These are phyloP conservation scores for Mallotus repandus DNA, from an alignment of 441 rosid genomes.

Conservation along the genomic window DNA sequence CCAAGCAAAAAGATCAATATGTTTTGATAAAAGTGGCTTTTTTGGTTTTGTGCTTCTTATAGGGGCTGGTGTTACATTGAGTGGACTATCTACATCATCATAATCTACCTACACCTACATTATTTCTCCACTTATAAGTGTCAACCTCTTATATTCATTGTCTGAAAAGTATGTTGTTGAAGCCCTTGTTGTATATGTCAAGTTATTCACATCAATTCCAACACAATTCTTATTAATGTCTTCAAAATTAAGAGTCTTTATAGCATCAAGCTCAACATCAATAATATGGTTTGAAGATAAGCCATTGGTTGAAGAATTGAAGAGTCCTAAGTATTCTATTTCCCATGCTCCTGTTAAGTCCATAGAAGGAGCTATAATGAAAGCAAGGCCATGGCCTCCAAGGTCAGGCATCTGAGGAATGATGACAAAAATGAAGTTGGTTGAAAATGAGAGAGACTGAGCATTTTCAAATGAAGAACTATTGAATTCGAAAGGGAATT, in stretches of 20 bases:
- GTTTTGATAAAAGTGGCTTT: constrained; percentile 46
- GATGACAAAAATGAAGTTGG: constrained; percentile 50
- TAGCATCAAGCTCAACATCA: constrained; percentile 59
- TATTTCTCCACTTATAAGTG: constrained; percentile 37
- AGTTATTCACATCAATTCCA: constrained; percentile 55
- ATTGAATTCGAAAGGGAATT: constrained; percentile 40
- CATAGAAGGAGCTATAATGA: constrained; percentile 43
- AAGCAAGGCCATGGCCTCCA: constrained; percentile 62
- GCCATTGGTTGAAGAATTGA: constrained; percentile 35
- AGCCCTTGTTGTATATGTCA: constrained; percentile 38
- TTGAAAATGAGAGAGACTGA: constrained; percentile 51
- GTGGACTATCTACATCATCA: constrained; percentile 24
- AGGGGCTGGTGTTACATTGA: constrained; percentile 58
- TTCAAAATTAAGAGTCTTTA: constrained; percentile 18
- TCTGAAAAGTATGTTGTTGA: constrained; percentile 40
- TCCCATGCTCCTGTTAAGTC: constrained; percentile 35
- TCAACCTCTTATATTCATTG: constrained; percentile 30
- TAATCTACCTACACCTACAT: constrained; percentile 62
- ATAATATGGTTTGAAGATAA: constrained; percentile 36
- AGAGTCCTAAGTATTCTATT: constrained; percentile 41
- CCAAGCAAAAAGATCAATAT: constrained; percentile 50
- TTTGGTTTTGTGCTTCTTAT: constrained; percentile 28
- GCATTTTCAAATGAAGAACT: too few species aligned
- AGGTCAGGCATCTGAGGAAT: constrained; percentile 27
- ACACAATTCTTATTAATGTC: constrained; percentile 50